Evolutionary conservation across 371 early-diverging fungal genomes (phyloP).

Genomic region (Apophysomyces ossiformis): DNA sequence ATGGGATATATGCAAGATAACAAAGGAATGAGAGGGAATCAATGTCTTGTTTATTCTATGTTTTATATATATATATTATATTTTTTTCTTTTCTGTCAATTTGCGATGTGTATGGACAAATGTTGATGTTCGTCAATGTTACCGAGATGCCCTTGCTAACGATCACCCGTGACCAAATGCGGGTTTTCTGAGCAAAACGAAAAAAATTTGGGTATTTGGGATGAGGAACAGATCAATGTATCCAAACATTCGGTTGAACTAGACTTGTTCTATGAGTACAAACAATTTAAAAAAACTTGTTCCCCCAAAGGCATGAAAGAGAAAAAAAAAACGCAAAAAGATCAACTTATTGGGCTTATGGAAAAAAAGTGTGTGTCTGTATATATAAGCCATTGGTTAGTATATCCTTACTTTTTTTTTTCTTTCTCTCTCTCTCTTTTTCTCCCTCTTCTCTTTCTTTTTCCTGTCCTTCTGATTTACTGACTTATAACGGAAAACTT

Average conservation of each 20-base stretch:
- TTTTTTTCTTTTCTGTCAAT: no score
- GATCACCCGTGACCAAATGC: neutral
- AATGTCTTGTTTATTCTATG: neutral
- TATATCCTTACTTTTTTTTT: constrained; percentile 4
- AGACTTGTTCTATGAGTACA: no score
- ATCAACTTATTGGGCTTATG: no score
- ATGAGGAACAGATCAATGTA: neutral
- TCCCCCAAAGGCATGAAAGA: neutral
- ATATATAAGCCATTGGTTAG: constrained; percentile 16
- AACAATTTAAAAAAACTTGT: no score
- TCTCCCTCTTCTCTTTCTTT: constrained; percentile 1
- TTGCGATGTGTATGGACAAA: no score
- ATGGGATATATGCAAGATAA: neutral
- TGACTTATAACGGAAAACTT: neutral
- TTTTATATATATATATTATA: no score
- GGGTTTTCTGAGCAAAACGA: neutral
- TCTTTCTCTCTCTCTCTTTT: constrained; percentile 12
- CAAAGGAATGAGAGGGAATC: neutral
- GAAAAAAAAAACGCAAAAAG: neutral
- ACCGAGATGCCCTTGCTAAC: neutral
- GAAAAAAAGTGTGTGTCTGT: neutral
- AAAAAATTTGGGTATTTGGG: neutral
- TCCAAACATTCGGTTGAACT: neutral
- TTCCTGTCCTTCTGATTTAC: constrained; percentile 15
- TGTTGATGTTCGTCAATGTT: constrained; percentile 1